Evolutionary conservation across 2,329 filamentous ascomycete genomes (phyloP), one percentile per base, ranked within the genome.

Genomic region (Pseudocercospora ulei): DNA sequence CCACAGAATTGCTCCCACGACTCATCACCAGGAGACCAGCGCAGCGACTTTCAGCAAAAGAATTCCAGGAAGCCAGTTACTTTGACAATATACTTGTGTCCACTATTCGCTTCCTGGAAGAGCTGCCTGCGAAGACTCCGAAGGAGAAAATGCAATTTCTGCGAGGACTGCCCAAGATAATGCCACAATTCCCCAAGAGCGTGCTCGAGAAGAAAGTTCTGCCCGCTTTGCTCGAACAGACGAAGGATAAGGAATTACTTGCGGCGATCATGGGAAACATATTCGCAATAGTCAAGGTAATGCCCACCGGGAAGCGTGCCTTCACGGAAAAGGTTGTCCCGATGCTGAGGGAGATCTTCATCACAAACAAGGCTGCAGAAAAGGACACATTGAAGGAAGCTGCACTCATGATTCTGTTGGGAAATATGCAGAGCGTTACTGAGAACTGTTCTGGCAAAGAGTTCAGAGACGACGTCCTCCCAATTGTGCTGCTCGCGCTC

Each of bases 61-160:
- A 94, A 53, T 96, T 98, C 52, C 90, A 98, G 57, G 77, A 95
- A 60, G 92, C 86, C 55, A 79, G 84, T 50, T 98, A 92, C 59
- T 98, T 98, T 58, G 86, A 98, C 63, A 98, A 96, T 55, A 83
- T 96, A 29, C 70, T 98, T 3, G 85, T 98, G 13, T 94, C 87
- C 0, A 95, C 90, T 0, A 94, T 98, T 46, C 82, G 90, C 7
- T 98, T 98, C 56, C 68, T 98, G 16, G 90, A 98, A 53, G 75
- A 79, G 0, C 76, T 98, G 43, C 88, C 90, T 0, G 83, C 84
- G 20, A 98, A 98, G 65, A 94, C 86, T 1, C 73, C 83, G 0
- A 82, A 76, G 46, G 90, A 98, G 57, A 98, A 98, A 60, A 73
- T 80, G 4, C 80, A 86, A 41, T 98, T 98, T 59, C 75, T 98